Percentiles rank a stretch among this genome's conserved stretches.
Evolutionary conservation across 2,329 filamentous ascomycete genomes (phyloP).

Genomic region (Penicillium sp.): DNA sequence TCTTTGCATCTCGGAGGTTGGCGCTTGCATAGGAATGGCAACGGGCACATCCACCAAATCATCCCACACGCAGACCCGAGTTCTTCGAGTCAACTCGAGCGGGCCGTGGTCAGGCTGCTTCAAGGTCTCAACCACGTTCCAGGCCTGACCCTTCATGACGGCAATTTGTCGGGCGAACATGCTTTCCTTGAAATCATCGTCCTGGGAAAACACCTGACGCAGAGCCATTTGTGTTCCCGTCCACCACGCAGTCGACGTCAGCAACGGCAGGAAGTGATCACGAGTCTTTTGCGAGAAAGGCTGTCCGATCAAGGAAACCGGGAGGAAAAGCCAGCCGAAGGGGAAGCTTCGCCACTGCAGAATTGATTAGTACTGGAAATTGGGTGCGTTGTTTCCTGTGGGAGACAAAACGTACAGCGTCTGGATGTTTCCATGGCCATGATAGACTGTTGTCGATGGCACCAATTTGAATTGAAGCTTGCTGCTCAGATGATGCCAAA

Average conservation of each 20-base stretch:
- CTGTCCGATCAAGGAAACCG: slow-evolving; percentile 91
- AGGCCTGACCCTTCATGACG: slow-evolving; percentile 98
- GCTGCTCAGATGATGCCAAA: slow-evolving; percentile 43
- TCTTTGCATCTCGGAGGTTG: slow-evolving; percentile 79
- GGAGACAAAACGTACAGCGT: slow-evolving; percentile 61
- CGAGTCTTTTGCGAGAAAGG: slow-evolving; percentile 93
- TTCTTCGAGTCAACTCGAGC: slow-evolving; percentile 83
- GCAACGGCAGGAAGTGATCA: slow-evolving; percentile 89
- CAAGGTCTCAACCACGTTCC: slow-evolving; percentile 97
- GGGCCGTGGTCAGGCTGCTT: slow-evolving; percentile 92
- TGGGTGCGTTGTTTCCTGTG: not conserved
- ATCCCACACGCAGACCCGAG: slow-evolving; percentile 95
- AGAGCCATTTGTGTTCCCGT: slow-evolving; percentile 85
- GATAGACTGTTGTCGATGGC: slow-evolving; percentile 98
- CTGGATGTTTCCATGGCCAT: slow-evolving; percentile 98
- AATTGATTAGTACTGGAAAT: slow-evolving; percentile 33
- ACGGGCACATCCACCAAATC: slow-evolving; percentile 95
- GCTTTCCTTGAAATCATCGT: slow-evolving; percentile 93
- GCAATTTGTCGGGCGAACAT: slow-evolving; percentile 99
- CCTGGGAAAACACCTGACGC: slow-evolving; percentile 82
- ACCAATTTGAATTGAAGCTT: slow-evolving; percentile 70
- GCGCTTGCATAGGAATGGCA: slow-evolving; percentile 81
- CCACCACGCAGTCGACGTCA: slow-evolving; percentile 97
- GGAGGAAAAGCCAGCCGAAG: slow-evolving; percentile 97
- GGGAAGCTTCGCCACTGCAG: slow-evolving; percentile 76